These are phyloP conservation scores for Cutaneotrichosporon spelunceum DNA, from an alignment of 1,284 basidiomycete genomes.

Conservation along the genomic window DNA sequence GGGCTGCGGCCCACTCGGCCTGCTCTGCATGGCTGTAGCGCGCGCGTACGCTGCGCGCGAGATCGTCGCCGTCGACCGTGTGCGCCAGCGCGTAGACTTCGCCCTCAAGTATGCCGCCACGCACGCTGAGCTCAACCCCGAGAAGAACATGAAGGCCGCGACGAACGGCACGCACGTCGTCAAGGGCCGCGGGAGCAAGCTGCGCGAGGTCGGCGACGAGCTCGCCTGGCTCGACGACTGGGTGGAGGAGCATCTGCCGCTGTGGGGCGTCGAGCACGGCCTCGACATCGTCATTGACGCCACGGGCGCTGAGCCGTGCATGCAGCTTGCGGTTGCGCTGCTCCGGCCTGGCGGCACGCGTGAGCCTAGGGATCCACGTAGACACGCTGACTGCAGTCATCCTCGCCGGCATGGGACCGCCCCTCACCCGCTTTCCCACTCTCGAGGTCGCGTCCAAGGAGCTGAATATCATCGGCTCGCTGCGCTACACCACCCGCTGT, in stretches of 20 bases:
- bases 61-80: constrained; percentile 65
- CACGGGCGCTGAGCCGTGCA: constrained; percentile 60
- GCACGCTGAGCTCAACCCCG: constrained; percentile 7
- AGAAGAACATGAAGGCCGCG: not conserved
- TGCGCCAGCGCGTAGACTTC: constrained; percentile 67
- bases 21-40: constrained; percentile 83
- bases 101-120: constrained; percentile 73
- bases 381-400: constrained; percentile 18
- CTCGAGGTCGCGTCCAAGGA: constrained; percentile 58
- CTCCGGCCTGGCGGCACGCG: constrained; percentile 59
- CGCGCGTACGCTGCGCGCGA: constrained; percentile 76
- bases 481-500: constrained; percentile 36
- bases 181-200: constrained; percentile 42
- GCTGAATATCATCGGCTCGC: constrained; percentile 59
- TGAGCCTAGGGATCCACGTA: constrained; percentile 11
- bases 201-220: constrained; percentile 61
- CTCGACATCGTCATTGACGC: constrained; percentile 60
- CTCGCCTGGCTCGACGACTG: constrained; percentile 25
- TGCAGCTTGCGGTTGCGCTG: constrained; percentile 56
- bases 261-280: constrained; percentile 51
- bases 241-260: constrained; percentile 39
- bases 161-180: not conserved
- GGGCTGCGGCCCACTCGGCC: constrained; percentile 83
- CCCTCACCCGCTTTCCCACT: constrained; percentile 29
- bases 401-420: constrained; percentile 30